Base-by-base conservation (phyloP, 805 yeast species). In the Sugiyamaella chiloensis region DNA sequence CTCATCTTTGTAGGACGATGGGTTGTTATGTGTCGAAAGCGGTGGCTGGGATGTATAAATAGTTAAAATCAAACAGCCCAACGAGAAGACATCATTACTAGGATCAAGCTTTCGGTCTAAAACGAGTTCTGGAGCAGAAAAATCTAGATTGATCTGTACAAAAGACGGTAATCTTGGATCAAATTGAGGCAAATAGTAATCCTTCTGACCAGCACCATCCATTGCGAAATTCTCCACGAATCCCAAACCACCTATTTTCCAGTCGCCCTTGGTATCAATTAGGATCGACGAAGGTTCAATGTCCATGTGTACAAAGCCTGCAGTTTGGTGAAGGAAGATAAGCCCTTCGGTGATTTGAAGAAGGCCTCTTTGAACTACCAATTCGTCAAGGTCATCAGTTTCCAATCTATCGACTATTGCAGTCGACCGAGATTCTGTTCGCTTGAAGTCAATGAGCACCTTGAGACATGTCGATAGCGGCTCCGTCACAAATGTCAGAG, bases 241-340 rank as follows among this genome's bases (percentile, higher is more conserved):
- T 44, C 77, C 82, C 50, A 93, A 74, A 0, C 97, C 97, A 5
- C 85, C 76, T 2, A 93, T 63, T 63, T 91, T 93, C 98, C 99
- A 93, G 66, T 93, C 98, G 3, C 95, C 90, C 47, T 66, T 64
- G 12, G 80, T 84, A 55, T 85, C 90, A 16, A 91, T 76, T 48
- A 85, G 77, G 1, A 93, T 73, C 0, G 95, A 78, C 6, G 76
- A 69, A 1, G 99, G 99, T 53, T 81, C 81, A 27, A 93, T 55
- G 54, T 88, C 86, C 54, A 86, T 63, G 66, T 91, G 96, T 5
- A 86, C 83, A 23, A 80, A 76, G 23, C 81, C 75, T 17, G 95
- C 85, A 51, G 79, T 78, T 46, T 79, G 78, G 62, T 93, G 97
- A 37, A 93, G 74, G 60, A 93, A 93, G 54, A 84, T 83, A 39